Conservation (phyloP, 257 asterid genomes). For the Solanum chiquidenum region DNA sequence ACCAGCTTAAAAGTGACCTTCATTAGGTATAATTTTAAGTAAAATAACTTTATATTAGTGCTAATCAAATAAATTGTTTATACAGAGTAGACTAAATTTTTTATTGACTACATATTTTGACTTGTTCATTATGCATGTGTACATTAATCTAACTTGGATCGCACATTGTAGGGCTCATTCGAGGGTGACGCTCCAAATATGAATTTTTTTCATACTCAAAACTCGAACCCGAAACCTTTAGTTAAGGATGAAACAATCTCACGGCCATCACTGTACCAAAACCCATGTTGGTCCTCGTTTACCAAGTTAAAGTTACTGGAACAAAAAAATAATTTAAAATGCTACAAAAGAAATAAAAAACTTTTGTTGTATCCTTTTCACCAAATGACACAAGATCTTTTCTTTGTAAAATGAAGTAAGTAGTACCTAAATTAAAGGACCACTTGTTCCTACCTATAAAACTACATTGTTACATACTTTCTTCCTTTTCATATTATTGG, state of each 20-base stretch:
- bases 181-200: neutral
- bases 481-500: neutral
- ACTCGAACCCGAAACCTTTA: accelerated
- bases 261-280: neutral
- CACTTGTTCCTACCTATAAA: neutral
- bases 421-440: neutral
- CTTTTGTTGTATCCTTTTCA: neutral
- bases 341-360: neutral
- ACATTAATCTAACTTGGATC: neutral
- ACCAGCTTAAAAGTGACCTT: neutral
- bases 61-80: neutral
- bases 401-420: neutral
- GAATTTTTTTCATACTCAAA: neutral
- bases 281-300: neutral
- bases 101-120: neutral
- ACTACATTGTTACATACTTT: neutral
- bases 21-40: neutral
- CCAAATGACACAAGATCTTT: neutral
- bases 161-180: accelerated
- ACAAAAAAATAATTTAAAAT: no score
- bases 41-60: neutral
- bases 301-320: neutral
- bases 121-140: neutral
- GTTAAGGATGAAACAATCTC: neutral
- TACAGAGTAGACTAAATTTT: neutral